Conservation (phyloP, 75 land plant genomes). For the Chamaecyparis obtusa region DNA sequence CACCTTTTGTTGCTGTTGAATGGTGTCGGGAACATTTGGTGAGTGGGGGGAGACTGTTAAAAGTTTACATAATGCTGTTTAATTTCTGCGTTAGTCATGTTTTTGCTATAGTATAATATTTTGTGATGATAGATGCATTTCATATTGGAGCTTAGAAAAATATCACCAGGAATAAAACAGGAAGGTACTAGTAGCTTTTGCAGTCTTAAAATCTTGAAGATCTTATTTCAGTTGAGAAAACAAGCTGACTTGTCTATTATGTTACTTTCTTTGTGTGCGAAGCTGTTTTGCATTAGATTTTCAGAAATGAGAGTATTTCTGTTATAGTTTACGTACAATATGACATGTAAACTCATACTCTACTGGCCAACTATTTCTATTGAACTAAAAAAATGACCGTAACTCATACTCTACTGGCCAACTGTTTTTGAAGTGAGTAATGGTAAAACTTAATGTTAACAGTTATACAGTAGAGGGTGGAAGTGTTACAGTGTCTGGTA, state of each 20-base stretch:
- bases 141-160: background rate
- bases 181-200: background rate
- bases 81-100: background rate
- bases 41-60: conserved; percentile 8
- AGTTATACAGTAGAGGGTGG: background rate
- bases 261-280: background rate
- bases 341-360: background rate
- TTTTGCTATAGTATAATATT: background rate
- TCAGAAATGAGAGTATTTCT: background rate
- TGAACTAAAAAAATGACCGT: background rate
- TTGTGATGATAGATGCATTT: background rate
- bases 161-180: background rate
- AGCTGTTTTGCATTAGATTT: background rate
- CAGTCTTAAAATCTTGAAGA: background rate
- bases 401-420: background rate
- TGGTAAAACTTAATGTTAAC: background rate
- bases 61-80: background rate
- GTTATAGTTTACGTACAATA: background rate
- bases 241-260: background rate
- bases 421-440: background rate
- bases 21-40: conserved; percentile 91
- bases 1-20: conserved; percentile 79
- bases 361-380: background rate
- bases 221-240: background rate
- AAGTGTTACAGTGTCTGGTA: background rate